Evolutionary conservation across 2,329 filamentous ascomycete species (phyloP), one percentile per base, ranked within the genome.

Genomic region (Arthrobotrys megalospora): DNA sequence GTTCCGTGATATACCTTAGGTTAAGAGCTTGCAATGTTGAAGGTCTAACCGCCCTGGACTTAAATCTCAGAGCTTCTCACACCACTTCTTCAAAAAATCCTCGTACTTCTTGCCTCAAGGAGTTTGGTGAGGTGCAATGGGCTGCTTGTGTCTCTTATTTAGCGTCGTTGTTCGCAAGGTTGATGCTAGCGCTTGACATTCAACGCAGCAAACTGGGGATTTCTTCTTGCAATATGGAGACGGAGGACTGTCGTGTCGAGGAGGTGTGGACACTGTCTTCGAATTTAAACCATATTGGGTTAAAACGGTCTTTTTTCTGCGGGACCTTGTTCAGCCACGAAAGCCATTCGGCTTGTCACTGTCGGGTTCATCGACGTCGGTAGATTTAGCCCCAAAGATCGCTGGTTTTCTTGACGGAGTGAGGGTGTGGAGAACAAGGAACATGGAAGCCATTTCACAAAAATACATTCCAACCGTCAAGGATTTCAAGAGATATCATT

Each of bases 81-180:
- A 58, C 68, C 58, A 48, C 38, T 48, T 58, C 6, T 38, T 48
- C 12, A 7, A 64, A 36, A 48, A 50, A 1, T 60, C 24, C 48
- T 48, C 38, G 41, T 50, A 34, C 34, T 41, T 34, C 45, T 67
- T 75, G 36, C 63, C 70, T 38, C 53, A 67, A 62, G 52, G 6
- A 55, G 60, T 58, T 55, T 65, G 66, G 66, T 52, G 11, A 48
- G 24, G 47, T 48, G 38, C 53, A 47, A 11, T 53, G 16, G 36
- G 45, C 45, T 53, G 50, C 48, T 50, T 53, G 50, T 62, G 52
- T 43, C 48, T 72, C 43, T 45, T 71, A 34, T 34, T 55, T 78
- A 78, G 75, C 75, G 75, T 72, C 45, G 75, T 67, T 0, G 21
- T 62, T 55, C 50, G 67, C 67, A 78, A 72, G 75, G 75, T 71